phyloP scores from a whole-genome alignment of 75 land plant genomes.

The Pseudotsuga menziesii region DNA sequence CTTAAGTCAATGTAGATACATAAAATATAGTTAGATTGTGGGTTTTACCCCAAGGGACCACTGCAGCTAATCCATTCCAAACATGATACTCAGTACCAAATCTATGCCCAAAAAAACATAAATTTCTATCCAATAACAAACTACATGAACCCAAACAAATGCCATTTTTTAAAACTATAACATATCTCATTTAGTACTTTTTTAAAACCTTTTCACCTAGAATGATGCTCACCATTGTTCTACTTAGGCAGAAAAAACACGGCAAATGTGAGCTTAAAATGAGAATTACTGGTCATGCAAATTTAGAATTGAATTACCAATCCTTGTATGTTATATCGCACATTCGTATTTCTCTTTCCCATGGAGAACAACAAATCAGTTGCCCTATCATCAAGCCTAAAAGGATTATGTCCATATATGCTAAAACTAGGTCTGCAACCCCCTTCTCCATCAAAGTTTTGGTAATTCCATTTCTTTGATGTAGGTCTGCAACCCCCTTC shows the following conservation, averaged over 20 bases:
- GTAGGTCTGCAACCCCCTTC: too few relatives aligned
- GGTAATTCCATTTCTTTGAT: too few relatives aligned
- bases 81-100: background rate
- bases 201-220: background rate
- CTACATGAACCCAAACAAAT: background rate
- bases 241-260: background rate
- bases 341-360: slow-evolving; percentile 60
- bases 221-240: background rate
- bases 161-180: background rate
- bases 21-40: background rate
- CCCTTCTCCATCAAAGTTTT: slow-evolving; percentile 76
- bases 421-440: slow-evolving; percentile 96
- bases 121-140: background rate
- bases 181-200: background rate
- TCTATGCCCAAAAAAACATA: background rate
- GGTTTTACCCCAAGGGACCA: background rate
- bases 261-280: too few relatives aligned
- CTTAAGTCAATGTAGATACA: background rate
- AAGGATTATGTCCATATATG: slow-evolving; percentile 73
- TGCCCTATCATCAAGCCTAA: slow-evolving; percentile 41
- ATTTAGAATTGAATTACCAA: background rate
- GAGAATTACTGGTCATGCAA: background rate
- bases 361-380: slow-evolving; percentile 79
- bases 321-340: slow-evolving; percentile 88
- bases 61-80: background rate